These are phyloP conservation scores for Populus deltoides DNA, from an alignment of 345 rosid genomes.

Conservation along the genomic window DNA sequence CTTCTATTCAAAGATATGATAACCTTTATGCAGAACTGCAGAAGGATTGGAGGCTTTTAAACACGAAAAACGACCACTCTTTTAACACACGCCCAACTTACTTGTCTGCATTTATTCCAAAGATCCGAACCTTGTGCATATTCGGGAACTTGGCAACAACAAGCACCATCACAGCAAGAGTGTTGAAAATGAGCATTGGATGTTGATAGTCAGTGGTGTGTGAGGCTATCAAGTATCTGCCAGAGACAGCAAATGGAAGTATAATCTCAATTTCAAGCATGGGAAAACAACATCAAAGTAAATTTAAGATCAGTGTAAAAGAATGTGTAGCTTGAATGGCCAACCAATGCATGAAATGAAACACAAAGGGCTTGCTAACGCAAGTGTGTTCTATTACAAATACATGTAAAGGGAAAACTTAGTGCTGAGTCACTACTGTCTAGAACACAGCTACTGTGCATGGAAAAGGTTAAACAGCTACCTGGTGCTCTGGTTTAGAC, in stretches of 20 bases:
- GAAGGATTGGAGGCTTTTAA: constrained; percentile 20
- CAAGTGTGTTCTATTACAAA: not conserved
- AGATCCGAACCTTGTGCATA: constrained; percentile 99
- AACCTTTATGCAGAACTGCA: constrained; percentile 18
- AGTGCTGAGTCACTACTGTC: not conserved
- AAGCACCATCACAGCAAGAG: constrained; percentile 76
- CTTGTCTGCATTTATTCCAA: constrained; percentile 86
- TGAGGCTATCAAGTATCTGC: constrained; percentile 93
- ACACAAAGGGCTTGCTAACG: not conserved
- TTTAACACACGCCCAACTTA: constrained; percentile 23
- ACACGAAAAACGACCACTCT: constrained; percentile 8
- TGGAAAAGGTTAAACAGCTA: not conserved
- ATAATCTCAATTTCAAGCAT: not conserved
- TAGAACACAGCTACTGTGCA: not conserved
- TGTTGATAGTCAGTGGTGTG: constrained; percentile 93
- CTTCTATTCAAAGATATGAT: constrained; percentile 31
- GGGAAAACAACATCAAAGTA: not conserved
- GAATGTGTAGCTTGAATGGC: not conserved
- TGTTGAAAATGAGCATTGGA: constrained; percentile 91
- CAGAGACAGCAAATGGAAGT: not conserved
- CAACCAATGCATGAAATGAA: not conserved
- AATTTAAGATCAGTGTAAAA: not conserved
- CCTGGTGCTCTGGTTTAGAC: not conserved
- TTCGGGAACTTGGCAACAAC: constrained; percentile 97
- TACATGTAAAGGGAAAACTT: not conserved